Evolutionary conservation across 176 grass and related monocot genomes (phyloP).

Genomic region (Triticum timopheevii): DNA sequence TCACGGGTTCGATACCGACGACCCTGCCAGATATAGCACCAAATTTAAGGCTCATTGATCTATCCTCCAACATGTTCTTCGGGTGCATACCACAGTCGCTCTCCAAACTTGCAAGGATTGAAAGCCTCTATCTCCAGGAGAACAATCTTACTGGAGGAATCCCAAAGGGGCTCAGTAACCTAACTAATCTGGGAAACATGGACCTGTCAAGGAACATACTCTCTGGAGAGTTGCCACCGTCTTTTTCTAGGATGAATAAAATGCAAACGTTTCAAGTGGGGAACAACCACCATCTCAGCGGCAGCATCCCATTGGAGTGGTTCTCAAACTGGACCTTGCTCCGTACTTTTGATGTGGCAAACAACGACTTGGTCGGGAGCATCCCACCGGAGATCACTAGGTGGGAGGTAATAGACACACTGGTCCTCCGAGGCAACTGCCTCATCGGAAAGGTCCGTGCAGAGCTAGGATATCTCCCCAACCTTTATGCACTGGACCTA

Average conservation of each 20-base stretch:
- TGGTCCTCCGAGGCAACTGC: too few relatives aligned
- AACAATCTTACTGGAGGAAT: neutral
- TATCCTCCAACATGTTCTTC: neutral
- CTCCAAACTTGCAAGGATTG: neutral
- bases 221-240: neutral
- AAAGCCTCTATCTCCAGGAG: too few relatives aligned
- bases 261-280: neutral
- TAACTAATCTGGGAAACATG: neutral
- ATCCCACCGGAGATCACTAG: too few relatives aligned
- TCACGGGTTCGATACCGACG: neutral
- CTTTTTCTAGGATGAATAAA: neutral
- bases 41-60: neutral
- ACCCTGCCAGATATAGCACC: neutral
- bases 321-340: neutral
- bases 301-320: neutral
- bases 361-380: too few relatives aligned
- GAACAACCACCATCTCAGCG: neutral
- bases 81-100: neutral
- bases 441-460: too few relatives aligned
- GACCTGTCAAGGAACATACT: neutral
- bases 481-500: too few relatives aligned
- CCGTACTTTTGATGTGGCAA: too few relatives aligned
- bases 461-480: too few relatives aligned
- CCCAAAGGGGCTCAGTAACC: neutral
- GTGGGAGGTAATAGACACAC: too few relatives aligned